phyloP scores from a whole-genome alignment of 352 stramenopile genomes.

The Lagenidium giganteum region DNA sequence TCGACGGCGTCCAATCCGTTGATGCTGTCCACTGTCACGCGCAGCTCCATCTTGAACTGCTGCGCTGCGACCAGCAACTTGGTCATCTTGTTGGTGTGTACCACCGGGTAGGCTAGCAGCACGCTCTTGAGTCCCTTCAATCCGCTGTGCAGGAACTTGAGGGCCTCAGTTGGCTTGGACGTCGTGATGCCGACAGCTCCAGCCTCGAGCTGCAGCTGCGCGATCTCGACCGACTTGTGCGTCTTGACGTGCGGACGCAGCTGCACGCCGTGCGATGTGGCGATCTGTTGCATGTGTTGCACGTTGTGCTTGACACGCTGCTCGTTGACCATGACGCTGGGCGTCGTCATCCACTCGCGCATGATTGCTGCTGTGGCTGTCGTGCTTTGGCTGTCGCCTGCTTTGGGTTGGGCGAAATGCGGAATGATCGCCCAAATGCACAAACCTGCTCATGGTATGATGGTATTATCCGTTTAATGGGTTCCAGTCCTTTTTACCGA shows the following conservation, averaged over 20 bases:
- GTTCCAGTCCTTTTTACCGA: no score
- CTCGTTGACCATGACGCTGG: constrained; percentile 62
- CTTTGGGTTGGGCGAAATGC: no score
- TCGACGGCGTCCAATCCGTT: constrained; percentile 48
- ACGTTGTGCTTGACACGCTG: constrained; percentile 53
- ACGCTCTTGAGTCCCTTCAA: constrained; percentile 44
- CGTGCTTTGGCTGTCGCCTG: no score
- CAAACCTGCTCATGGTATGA: no score
- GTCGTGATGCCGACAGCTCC: constrained; percentile 58
- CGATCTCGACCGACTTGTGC: constrained; percentile 75
- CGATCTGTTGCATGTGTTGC: constrained; percentile 57
- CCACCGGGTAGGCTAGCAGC: constrained; percentile 61
- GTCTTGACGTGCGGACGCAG: constrained; percentile 71
- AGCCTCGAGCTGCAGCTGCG: constrained; percentile 37
- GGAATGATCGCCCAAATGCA: no score
- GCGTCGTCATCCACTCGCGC: constrained; percentile 53
- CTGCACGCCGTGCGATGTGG: constrained; percentile 32
- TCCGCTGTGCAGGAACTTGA: constrained; percentile 50
- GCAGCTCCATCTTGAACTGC: constrained; percentile 40
- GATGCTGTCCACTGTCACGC: constrained; percentile 56
- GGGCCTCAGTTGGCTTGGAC: constrained; percentile 63
- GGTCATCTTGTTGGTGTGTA: constrained; percentile 50
- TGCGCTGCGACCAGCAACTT: constrained; percentile 43
- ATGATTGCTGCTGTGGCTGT: no score
- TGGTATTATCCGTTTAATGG: no score